Evolutionary conservation across 2,329 filamentous ascomycete genomes (phyloP), one percentile per base, ranked within the genome.

Genomic region (Calonectria leucothoes): DNA sequence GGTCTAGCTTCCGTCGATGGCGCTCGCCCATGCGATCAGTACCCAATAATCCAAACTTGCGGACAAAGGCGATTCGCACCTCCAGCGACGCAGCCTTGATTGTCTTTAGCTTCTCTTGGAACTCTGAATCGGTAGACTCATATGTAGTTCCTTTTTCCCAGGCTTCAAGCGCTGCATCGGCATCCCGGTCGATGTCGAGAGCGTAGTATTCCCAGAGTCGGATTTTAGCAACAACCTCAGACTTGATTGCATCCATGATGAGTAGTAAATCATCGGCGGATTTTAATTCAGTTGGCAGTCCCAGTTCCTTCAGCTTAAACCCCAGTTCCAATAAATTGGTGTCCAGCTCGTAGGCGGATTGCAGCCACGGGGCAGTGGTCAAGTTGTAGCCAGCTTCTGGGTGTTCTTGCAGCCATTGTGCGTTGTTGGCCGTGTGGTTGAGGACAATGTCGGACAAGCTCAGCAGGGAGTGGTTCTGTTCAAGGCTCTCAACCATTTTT

Each of bases 361-460:
- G 89, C 17, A 94, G 84, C 91, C 92, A 93, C 0, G 97, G 97
- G 0, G 97, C 96, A 0, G 96, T 98, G 49, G 93, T 92, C 76
- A 98, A 88, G 83, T 97, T 99, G 89, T 99, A 99, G 20, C 97
- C 97, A 55, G 95, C 94, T 79, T 99, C 97, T 0, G 97, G 97
- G 81, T 99, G 96, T 73, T 97, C 94, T 82, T 97, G 90, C 14
- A 99, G 90, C 97, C 97, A 99, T 80, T 93, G 91, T 85, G 94
- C 97, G 85, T 98, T 98, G 87, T 98, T 91, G 8, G 97, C 96
- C 5, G 97, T 99, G 86, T 99, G 97, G 82, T 99, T 99, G 88
- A 97, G 95, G 55, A 99, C 97, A 74, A 99, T 96, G 83, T 99
- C 97, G 1, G 96, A 98, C 86, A 99, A 86, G 74, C 94, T 95